Conservation (phyloP, 225 moss, liverwort and hornwort species). For the Pseudoscleropodium purum region DNA sequence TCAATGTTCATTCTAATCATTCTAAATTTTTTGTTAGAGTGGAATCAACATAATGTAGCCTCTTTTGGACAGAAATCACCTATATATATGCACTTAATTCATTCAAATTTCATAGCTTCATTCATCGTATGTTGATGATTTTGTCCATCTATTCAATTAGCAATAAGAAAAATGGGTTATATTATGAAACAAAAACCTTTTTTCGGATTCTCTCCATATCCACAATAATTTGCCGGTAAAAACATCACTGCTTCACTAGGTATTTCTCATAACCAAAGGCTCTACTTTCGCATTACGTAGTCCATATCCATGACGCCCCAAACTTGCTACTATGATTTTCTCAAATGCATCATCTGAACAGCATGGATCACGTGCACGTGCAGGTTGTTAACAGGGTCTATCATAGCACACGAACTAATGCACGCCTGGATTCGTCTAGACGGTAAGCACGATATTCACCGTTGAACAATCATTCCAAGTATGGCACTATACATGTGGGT, state of each 20-base stretch:
- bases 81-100: neutral
- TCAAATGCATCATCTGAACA: neutral
- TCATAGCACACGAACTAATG: slow-evolving; percentile 93
- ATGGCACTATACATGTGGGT: neutral
- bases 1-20: neutral
- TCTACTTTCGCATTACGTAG: neutral
- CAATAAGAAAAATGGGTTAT: neutral
- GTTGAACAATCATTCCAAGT: neutral
- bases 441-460: slow-evolving; percentile 23
- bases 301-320: too few species aligned
- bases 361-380: neutral
- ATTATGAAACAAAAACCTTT: neutral
- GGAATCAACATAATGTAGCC: neutral
- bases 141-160: neutral
- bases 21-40: neutral
- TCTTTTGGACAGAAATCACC: neutral
- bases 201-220: neutral
- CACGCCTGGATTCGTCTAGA: slow-evolving; percentile 92
- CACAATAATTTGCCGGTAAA: neutral
- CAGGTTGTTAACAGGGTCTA: slow-evolving; percentile 91
- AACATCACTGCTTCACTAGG: neutral
- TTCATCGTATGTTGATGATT: neutral
- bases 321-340: neutral
- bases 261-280: neutral
- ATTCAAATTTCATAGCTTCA: neutral